A percentile compares a stretch with the other conserved stretches of the same genome.
Evolutionary conservation across 2,329 filamentous ascomycete species (phyloP).

Genomic region (Pseudocercospora cruenta): DNA sequence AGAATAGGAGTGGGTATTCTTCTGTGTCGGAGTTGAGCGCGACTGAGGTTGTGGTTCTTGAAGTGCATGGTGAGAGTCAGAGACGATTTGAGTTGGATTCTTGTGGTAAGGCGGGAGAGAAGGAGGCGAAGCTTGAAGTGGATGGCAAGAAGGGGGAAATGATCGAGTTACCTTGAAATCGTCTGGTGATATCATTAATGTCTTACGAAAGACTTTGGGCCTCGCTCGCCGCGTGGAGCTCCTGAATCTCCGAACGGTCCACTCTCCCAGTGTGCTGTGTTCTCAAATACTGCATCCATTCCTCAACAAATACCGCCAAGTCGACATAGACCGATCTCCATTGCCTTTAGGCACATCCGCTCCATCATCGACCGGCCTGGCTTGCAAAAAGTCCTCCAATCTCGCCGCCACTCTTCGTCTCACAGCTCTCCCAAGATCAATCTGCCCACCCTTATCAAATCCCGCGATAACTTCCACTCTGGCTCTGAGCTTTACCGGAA

Average conservation of each 20-base stretch:
- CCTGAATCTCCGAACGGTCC: too few species aligned
- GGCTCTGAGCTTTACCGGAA: background rate
- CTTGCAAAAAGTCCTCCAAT: conserved; percentile 5
- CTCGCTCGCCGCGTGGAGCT: too few species aligned
- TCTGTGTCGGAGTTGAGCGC: background rate
- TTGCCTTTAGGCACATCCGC: background rate
- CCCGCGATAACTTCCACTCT: conserved; percentile 5
- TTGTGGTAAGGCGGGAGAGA: background rate
- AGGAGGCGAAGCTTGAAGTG: background rate
- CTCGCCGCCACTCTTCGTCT: background rate
- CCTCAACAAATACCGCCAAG: conserved; percentile 2
- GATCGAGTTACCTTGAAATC: background rate
- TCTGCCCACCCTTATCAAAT: background rate
- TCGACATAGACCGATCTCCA: conserved; percentile 3
- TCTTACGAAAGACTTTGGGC: too few species aligned
- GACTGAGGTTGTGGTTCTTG: background rate
- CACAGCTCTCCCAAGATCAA: background rate
- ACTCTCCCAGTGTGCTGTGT: too few species aligned
- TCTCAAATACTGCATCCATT: conserved; percentile 8
- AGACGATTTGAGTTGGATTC: background rate
- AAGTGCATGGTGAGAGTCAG: background rate
- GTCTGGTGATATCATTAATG: too few species aligned
- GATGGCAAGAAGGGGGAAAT: background rate
- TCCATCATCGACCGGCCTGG: background rate
- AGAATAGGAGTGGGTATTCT: background rate